phyloP scores from a whole-genome alignment of 2,329 filamentous ascomycete genomes.

The Dothiorella sarmentorum region DNA sequence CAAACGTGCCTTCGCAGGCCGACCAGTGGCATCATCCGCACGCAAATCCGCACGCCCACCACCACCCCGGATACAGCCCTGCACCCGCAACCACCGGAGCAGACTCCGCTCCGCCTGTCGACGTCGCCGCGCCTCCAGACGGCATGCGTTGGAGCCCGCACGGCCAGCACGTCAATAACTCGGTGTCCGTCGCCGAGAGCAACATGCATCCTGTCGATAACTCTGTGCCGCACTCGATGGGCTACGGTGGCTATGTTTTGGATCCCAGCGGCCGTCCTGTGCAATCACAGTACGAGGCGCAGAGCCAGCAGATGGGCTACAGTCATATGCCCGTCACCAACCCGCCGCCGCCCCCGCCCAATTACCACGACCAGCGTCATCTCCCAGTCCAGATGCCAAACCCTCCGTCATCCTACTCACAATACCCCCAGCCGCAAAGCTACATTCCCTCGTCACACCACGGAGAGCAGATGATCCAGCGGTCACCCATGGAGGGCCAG shows the following conservation, averaged over 20 bases:
- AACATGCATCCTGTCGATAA: constrained; percentile 17
- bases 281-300: constrained; percentile 37
- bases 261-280: constrained; percentile 38
- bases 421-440: constrained; percentile 24
- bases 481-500: constrained; percentile 21
- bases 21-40: constrained; percentile 38
- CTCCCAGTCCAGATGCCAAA: constrained; percentile 35
- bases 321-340: constrained; percentile 31
- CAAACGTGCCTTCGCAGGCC: constrained; percentile 28
- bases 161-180: constrained; percentile 28
- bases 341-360: constrained; percentile 36
- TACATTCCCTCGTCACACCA: constrained; percentile 19
- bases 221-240: constrained; percentile 17
- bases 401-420: constrained; percentile 24
- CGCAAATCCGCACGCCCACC: constrained; percentile 19
- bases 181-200: constrained; percentile 31
- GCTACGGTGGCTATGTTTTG: constrained; percentile 29
- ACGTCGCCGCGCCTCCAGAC: constrained; percentile 30
- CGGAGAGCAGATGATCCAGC: constrained; percentile 33
- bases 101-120: constrained; percentile 23
- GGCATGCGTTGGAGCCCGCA: constrained; percentile 34
- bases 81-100: constrained; percentile 10
- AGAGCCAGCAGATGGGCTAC: constrained; percentile 30
- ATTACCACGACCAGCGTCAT: constrained; percentile 34
- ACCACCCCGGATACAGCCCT: constrained; percentile 14